Evolutionary conservation across 441 rosid genomes (phyloP).

Genomic region (Syzygium malaccense): DNA sequence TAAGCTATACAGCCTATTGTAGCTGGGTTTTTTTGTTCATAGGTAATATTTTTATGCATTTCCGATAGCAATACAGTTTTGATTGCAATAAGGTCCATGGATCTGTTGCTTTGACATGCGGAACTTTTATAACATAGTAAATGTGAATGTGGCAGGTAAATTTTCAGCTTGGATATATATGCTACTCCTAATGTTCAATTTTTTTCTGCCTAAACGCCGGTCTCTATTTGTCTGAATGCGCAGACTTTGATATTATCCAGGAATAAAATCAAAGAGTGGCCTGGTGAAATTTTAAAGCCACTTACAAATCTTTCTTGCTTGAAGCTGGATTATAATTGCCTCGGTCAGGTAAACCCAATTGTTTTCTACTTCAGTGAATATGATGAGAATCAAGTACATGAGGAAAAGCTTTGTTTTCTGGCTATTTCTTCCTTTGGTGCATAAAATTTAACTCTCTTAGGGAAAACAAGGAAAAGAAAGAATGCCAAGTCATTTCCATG

Average conservation of each 20-base stretch:
- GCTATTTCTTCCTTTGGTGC: neutral
- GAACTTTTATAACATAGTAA: neutral
- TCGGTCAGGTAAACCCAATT: slow-evolving; percentile 46
- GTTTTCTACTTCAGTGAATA: neutral
- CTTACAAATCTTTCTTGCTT: slow-evolving; percentile 63
- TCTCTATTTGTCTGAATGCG: slow-evolving; percentile 6
- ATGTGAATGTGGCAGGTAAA: neutral
- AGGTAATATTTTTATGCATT: neutral
- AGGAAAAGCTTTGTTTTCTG: neutral
- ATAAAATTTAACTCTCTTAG: neutral
- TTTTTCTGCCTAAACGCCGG: neutral
- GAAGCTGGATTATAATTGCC: slow-evolving; percentile 80
- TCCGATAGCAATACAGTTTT: neutral
- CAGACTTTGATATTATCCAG: slow-evolving; percentile 75
- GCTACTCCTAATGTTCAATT: neutral
- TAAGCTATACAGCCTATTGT: neutral
- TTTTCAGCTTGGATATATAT: neutral
- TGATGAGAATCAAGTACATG: neutral
- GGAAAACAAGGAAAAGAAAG: neutral
- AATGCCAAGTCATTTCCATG: neutral
- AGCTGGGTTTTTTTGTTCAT: neutral
- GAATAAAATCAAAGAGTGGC: slow-evolving; percentile 88
- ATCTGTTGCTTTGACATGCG: neutral
- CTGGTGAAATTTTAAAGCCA: slow-evolving; percentile 52
- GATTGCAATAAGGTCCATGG: neutral